Evolutionary conservation across 2,329 filamentous ascomycete genomes (phyloP).

Genomic region (Sclerotinia subarctica): DNA sequence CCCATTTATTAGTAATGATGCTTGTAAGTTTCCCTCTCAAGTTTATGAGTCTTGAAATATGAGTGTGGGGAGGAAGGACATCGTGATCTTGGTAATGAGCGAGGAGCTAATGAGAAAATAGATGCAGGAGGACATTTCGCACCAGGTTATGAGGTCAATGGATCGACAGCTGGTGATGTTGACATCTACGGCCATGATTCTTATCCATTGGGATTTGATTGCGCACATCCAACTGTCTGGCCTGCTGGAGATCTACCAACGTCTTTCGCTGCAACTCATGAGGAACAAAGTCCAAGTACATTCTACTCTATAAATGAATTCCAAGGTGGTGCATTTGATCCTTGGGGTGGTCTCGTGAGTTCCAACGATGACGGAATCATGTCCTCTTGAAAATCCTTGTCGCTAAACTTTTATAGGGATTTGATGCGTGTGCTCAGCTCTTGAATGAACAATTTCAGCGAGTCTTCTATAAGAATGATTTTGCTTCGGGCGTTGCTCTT

Average conservation of each 20-base stretch:
- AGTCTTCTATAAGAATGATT: slow-evolving; percentile 76
- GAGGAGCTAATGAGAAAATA: slow-evolving; percentile 21
- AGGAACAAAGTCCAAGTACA: slow-evolving; percentile 60
- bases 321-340: slow-evolving; percentile 69
- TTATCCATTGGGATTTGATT: slow-evolving; percentile 48
- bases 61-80: not conserved
- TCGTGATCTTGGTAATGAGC: not conserved
- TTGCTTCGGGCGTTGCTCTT: slow-evolving; percentile 63
- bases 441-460: slow-evolving; percentile 71
- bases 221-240: slow-evolving; percentile 53
- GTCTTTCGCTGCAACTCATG: slow-evolving; percentile 52
- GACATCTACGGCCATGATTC: slow-evolving; percentile 42
- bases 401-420: slow-evolving; percentile 45
- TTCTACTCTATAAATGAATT: slow-evolving; percentile 62
- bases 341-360: slow-evolving; percentile 61
- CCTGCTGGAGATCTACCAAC: slow-evolving; percentile 55
- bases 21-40: slow-evolving; percentile 37
- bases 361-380: not conserved
- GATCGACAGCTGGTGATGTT: slow-evolving; percentile 35
- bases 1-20: slow-evolving; percentile 74
- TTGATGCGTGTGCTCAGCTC: slow-evolving; percentile 62
- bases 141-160: slow-evolving; percentile 32
- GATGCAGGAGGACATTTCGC: slow-evolving; percentile 33
- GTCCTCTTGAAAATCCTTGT: not conserved
- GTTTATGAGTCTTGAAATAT: not conserved